A percentile compares a stretch with the other conserved stretches of the same genome.
phyloP scores from a whole-genome alignment of 148 eudicot genomes.

The Silene uniflora region DNA sequence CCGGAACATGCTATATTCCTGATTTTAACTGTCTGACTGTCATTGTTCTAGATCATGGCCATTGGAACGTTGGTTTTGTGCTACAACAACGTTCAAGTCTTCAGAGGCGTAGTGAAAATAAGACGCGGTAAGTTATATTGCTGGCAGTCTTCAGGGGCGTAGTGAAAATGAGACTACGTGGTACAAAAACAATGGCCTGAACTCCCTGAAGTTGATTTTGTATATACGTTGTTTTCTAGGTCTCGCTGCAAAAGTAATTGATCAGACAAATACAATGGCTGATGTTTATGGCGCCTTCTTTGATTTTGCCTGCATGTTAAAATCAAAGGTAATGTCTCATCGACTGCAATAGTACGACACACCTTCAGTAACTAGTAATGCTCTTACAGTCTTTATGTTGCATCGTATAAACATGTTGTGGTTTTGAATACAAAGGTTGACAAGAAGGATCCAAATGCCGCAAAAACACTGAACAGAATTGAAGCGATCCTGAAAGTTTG shows the following conservation, averaged over 20 bases:
- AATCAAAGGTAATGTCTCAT: constrained; percentile 51
- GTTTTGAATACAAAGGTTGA: constrained; percentile 41
- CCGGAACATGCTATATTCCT: constrained; percentile 54
- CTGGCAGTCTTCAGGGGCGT: no score
- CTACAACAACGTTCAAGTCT: constrained; percentile 86
- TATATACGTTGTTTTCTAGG: constrained; percentile 35
- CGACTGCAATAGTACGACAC: background rate
- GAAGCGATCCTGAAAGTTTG: constrained; percentile 67
- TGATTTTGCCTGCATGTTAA: constrained; percentile 71
- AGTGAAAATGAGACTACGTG: no score
- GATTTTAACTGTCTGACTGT: constrained; percentile 41
- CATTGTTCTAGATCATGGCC: constrained; percentile 54
- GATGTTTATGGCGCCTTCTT: constrained; percentile 90
- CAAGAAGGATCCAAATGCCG: constrained; percentile 68
- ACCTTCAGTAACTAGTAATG: background rate
- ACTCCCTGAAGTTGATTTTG: background rate
- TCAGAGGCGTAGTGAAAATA: constrained; percentile 88
- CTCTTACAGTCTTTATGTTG: background rate
- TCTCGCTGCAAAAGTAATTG: constrained; percentile 77
- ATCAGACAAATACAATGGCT: constrained; percentile 58
- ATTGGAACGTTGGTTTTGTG: constrained; percentile 89
- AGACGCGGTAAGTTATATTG: constrained; percentile 67
- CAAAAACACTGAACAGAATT: constrained; percentile 54
- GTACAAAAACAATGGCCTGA: background rate
- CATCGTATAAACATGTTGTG: background rate